These are phyloP conservation scores for Sordariomycetes sp. DNA, from an alignment of 2,329 filamentous ascomycete genomes.

Conservation along the genomic window DNA sequence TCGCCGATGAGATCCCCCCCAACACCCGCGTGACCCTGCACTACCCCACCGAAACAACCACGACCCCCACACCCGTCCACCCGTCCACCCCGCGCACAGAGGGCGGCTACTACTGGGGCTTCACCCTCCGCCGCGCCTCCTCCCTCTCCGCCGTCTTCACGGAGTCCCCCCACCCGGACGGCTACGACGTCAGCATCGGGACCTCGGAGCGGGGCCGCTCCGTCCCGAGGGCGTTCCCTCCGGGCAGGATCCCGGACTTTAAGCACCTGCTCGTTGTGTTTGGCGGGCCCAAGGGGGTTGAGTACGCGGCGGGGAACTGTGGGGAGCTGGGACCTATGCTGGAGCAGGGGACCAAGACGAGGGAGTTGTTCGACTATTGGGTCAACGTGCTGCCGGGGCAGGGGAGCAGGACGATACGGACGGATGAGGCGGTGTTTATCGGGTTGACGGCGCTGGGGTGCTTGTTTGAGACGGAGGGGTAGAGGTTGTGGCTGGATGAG, in stretches of 20 bases:
- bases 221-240: slow-evolving; percentile 29
- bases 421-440: slow-evolving; percentile 73
- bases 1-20: slow-evolving; percentile 49
- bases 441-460: slow-evolving; percentile 55
- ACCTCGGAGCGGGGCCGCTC: slow-evolving; percentile 65
- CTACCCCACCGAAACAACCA: slow-evolving; percentile 36
- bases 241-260: slow-evolving; percentile 24
- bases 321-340: slow-evolving; percentile 42
- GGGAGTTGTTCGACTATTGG: slow-evolving; percentile 72
- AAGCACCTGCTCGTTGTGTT: slow-evolving; percentile 68
- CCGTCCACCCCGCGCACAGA: slow-evolving; percentile 59
- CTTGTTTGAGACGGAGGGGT: slow-evolving; percentile 28
- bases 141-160: slow-evolving; percentile 65
- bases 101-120: slow-evolving; percentile 80
- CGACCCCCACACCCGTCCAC: slow-evolving; percentile 46
- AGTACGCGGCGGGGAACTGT: slow-evolving; percentile 57
- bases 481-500: neutral
- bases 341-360: slow-evolving; percentile 49
- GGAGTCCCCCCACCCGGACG: slow-evolving; percentile 58
- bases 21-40: slow-evolving; percentile 64
- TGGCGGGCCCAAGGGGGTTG: slow-evolving; percentile 68
- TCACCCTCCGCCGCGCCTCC: slow-evolving; percentile 50
- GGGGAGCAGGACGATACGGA: slow-evolving; percentile 69
- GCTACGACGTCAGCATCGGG: slow-evolving; percentile 73
- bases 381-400: slow-evolving; percentile 70